Evolutionary conservation across 148 eudicot species (phyloP).

Genomic region (Mesembryanthemum crystallinum): DNA sequence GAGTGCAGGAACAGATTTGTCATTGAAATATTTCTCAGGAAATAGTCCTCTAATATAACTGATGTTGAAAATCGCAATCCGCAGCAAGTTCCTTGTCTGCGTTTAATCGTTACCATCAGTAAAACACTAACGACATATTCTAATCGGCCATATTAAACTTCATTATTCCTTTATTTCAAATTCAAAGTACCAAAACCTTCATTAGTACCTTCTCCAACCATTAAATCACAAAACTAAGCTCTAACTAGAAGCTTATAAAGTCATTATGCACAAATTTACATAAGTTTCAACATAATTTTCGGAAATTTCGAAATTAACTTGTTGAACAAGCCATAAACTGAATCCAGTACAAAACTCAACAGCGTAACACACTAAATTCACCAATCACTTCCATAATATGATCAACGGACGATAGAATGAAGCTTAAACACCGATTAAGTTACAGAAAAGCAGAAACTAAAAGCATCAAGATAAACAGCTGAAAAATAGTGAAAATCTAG

Average conservation of each 20-base stretch:
- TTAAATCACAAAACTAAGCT: not conserved
- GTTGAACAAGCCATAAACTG: not conserved
- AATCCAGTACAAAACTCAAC: not conserved
- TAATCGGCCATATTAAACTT: not conserved
- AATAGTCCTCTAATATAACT: constrained; percentile 95
- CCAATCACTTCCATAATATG: not conserved
- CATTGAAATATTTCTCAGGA: constrained; percentile 89
- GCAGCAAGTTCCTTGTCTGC: constrained; percentile 91
- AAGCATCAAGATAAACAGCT: not conserved
- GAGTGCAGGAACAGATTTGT: constrained; percentile 88
- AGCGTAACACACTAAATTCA: no score
- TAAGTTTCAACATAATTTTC: not conserved
- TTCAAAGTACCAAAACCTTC: no score
- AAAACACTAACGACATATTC: not conserved
- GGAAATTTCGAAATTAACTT: not conserved
- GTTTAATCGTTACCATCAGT: not conserved
- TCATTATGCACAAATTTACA: not conserved
- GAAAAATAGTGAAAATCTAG: not conserved
- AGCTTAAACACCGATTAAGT: not conserved
- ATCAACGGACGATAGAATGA: not conserved
- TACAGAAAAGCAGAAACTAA: not conserved
- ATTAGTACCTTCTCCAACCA: not conserved
- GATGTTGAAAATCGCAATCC: constrained; percentile 91
- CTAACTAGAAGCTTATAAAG: not conserved
- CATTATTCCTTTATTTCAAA: no score